These are phyloP conservation scores for Castanospermum australe DNA, from an alignment of 306 rosid genomes.

Conservation along the genomic window DNA sequence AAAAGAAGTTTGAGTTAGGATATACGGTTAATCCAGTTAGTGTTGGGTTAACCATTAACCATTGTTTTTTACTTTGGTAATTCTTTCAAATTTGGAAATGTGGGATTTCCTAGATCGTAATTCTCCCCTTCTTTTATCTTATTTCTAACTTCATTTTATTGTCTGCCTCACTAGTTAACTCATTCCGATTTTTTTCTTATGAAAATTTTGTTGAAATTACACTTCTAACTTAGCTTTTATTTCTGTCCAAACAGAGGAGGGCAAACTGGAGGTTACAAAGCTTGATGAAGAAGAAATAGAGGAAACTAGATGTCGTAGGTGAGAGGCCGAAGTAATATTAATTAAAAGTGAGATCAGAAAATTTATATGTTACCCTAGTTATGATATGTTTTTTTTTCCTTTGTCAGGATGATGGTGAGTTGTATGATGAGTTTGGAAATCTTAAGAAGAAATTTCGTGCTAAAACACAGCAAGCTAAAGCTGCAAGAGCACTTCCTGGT, in stretches of 20 bases:
- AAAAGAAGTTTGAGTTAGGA: not conserved
- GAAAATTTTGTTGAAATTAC: not conserved
- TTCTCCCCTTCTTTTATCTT: not conserved
- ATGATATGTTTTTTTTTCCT: constrained; percentile 14
- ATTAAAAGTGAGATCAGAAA: constrained; percentile 13
- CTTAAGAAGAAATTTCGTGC: constrained; percentile 96
- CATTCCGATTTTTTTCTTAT: not conserved
- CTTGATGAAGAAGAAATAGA: constrained; percentile 97
- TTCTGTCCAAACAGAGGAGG: constrained; percentile 74
- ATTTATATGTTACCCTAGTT: not conserved
- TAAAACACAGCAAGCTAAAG: constrained; percentile 82
- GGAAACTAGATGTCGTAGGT: constrained; percentile 90
- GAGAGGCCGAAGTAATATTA: constrained; percentile 90
- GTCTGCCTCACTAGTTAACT: not conserved
- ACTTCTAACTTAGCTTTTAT: constrained; percentile 22
- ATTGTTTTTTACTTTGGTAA: not conserved
- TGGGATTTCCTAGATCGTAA: constrained; percentile 3
- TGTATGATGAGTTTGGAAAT: constrained; percentile 98
- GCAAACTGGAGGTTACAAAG: constrained; percentile 95
- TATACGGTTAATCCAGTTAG: not conserved
- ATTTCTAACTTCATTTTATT: not conserved
- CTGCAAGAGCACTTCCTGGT: constrained; percentile 77
- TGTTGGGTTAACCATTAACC: not conserved
- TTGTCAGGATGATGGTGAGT: constrained; percentile 93
- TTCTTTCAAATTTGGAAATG: not conserved